Conservation (phyloP, 106 monocot genomes). For the Iris macrosiphon region DNA sequence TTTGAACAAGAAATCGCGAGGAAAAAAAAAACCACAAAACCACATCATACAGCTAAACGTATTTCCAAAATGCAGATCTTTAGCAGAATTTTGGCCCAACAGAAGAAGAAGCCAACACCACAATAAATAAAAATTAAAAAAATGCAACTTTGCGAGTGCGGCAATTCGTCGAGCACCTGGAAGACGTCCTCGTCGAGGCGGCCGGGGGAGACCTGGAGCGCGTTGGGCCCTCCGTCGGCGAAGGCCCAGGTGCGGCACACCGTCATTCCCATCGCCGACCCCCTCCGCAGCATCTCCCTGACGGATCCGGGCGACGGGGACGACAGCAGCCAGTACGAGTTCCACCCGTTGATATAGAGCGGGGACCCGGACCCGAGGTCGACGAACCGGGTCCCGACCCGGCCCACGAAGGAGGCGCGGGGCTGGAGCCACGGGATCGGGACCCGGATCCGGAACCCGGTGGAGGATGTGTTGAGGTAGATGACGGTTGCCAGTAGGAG, state of each 20-base stretch:
- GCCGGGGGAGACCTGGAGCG: slow-evolving; percentile 76
- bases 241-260: slow-evolving; percentile 91
- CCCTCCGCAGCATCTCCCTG: slow-evolving; percentile 56
- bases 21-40: not conserved
- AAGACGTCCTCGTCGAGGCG: slow-evolving; percentile 58
- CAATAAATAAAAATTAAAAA: too few relatives aligned
- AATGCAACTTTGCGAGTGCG: too few relatives aligned
- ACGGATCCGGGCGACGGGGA: slow-evolving; percentile 21
- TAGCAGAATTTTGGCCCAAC: too few relatives aligned
- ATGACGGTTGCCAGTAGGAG: slow-evolving; percentile 38
- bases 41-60: not conserved
- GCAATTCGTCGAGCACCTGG: slow-evolving; percentile 55
- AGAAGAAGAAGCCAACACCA: too few relatives aligned
- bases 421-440: slow-evolving; percentile 70
- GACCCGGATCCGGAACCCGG: slow-evolving; percentile 20
- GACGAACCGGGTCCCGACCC: slow-evolving; percentile 55
- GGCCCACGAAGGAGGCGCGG: slow-evolving; percentile 39
- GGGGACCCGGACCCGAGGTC: slow-evolving; percentile 14
- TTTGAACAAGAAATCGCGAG: too few relatives aligned
- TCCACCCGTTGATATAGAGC: slow-evolving; percentile 80
- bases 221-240: slow-evolving; percentile 61
- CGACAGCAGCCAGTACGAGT: slow-evolving; percentile 84
- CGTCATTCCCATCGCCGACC: slow-evolving; percentile 52
- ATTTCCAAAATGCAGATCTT: too few relatives aligned
- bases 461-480: slow-evolving; percentile 41